phyloP scores from a whole-genome alignment of 2,329 filamentous ascomycete genomes.

The Apiospora rasikravindrae region DNA sequence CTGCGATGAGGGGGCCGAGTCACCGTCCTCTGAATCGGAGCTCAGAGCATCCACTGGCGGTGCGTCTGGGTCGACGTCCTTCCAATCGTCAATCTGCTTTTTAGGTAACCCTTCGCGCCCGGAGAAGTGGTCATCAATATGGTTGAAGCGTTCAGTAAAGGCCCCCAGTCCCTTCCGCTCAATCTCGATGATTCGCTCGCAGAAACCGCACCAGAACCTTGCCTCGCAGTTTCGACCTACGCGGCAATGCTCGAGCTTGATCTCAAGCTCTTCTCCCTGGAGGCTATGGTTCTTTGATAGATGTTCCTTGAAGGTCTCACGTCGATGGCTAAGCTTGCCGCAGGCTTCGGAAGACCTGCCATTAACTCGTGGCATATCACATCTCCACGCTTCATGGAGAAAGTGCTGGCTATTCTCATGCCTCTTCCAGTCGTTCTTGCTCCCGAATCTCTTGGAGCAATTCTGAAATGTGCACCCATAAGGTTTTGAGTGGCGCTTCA shows the following conservation, averaged over 20 bases:
- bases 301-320: conserved; percentile 66
- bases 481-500: conserved; percentile 79
- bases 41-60: conserved; percentile 18
- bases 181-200: conserved; percentile 60
- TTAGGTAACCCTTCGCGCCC: conserved; percentile 49
- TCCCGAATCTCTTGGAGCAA: conserved; percentile 81
- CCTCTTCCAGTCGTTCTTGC: conserved; percentile 92
- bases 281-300: conserved; percentile 57
- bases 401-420: conserved; percentile 85
- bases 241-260: conserved; percentile 57
- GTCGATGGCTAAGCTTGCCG: conserved; percentile 61
- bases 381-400: conserved; percentile 74
- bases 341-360: conserved; percentile 48
- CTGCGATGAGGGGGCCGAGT: conserved; percentile 8
- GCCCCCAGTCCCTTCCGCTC: conserved; percentile 55
- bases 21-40: conserved; percentile 30
- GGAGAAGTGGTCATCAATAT: conserved; percentile 77
- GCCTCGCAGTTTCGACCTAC: conserved; percentile 68
- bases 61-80: conserved; percentile 40
- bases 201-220: conserved; percentile 91
- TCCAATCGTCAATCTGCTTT: conserved; percentile 63
- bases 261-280: conserved; percentile 41
- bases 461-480: conserved; percentile 78
- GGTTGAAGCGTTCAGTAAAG: conserved; percentile 65
- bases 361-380: conserved; percentile 49